Evolutionary conservation across 768 basidiomycete species (phyloP), one percentile per base, ranked within the genome.

Genomic region (Butyriboletus loyo): DNA sequence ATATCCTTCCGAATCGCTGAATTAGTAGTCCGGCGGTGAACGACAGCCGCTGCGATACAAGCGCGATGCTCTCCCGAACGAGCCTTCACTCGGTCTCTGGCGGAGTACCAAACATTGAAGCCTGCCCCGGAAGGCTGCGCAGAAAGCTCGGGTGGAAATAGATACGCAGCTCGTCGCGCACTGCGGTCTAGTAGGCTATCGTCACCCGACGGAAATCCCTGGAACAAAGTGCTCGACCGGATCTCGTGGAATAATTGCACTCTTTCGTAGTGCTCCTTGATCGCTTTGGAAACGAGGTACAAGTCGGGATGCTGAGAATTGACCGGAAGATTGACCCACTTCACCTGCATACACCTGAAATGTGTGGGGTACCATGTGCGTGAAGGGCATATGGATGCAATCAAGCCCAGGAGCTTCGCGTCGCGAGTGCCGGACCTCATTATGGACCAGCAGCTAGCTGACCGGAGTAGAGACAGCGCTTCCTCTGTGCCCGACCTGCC

Each of bases 331-430:
- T 47, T 17, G 21, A 21, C 46, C 78, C 77, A 61, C 4, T 62
- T 22, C 0, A 77, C 69, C 3, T 80, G 72, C 77, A 79, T 80
- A 19, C 55, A 59, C 9, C 34, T 56, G 17, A 72, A 58, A 37
- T 75, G 67, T 7, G 21, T 7, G 0, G 78, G 77, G 57, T 77
- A 74, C 58, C 69, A 80, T 2, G 45, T 43, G 10, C 76, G 58
- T 4, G 17, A 14, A 1, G 77, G 73, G 17, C 63, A 69, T 14
- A 80, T 56, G 5, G 57, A 52, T 14, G 58, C 55, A 25, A 79
- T 75, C 30, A 57, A 52, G 11, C 49, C 45, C 11, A 81, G 59
- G 30, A 76, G 61, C 15, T 59, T 50, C 3, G 59, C 42, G n/a
- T 77, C 72, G 2, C 60, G 56, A 11, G 31, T 1, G 19, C 53